phyloP scores from a whole-genome alignment of 768 basidiomycete genomes.

The Boletus sensibilis region DNA sequence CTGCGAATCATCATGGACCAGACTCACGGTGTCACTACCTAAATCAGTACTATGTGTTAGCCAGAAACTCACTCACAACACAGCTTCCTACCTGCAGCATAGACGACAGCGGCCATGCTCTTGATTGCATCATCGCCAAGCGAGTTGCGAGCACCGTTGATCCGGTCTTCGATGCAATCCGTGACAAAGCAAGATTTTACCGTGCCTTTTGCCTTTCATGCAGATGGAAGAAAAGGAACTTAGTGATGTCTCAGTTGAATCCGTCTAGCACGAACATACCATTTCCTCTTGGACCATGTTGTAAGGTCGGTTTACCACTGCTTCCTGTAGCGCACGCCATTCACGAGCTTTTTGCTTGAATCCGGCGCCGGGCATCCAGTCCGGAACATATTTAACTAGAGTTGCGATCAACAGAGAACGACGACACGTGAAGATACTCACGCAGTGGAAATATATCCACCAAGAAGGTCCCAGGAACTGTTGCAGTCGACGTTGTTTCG shows the following conservation, averaged over 20 bases:
- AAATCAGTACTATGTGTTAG: background rate
- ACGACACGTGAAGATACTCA: background rate
- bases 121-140: slow-evolving; percentile 1
- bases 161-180: slow-evolving; percentile 2
- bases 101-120: slow-evolving; percentile 6
- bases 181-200: slow-evolving; percentile 3
- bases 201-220: background rate
- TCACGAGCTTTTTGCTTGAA: slow-evolving; percentile 6
- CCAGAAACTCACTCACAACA: background rate
- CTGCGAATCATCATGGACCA: no score
- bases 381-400: slow-evolving; percentile 1
- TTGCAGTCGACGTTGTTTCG: slow-evolving; percentile 1
- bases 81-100: background rate
- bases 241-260: background rate
- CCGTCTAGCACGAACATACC: background rate
- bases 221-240: background rate
- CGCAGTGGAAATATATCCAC: slow-evolving; percentile 4
- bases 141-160: background rate
- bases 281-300: slow-evolving; percentile 3
- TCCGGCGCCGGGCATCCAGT: slow-evolving; percentile 2
- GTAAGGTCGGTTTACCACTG: slow-evolving; percentile 1
- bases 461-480: slow-evolving; percentile 4
- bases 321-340: slow-evolving; percentile 4
- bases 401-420: background rate
- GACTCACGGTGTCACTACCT: slow-evolving; percentile 7